These are phyloP conservation scores for Euphorbia peplus DNA, from an alignment of 345 rosid species.

Conservation along the genomic window DNA sequence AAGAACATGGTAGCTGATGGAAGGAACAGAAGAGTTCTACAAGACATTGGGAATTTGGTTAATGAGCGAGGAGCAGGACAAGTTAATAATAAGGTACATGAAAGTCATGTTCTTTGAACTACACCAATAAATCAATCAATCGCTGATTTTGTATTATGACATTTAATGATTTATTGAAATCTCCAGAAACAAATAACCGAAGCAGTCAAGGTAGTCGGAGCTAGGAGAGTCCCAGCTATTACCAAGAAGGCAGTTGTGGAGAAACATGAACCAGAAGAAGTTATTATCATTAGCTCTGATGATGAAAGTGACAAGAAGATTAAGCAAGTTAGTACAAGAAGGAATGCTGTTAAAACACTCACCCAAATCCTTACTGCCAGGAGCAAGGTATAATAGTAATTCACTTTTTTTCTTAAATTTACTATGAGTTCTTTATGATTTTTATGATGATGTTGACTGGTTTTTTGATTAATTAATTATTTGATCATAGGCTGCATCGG, in stretches of 20 bases:
- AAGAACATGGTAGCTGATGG: slow-evolving; percentile 45
- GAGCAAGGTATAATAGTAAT: slow-evolving; percentile 52
- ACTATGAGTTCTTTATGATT: background rate
- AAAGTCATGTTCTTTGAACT: background rate
- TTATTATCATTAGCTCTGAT: slow-evolving; percentile 53
- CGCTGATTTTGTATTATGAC: background rate
- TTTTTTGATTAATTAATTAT: too few species aligned
- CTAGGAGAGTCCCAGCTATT: slow-evolving; percentile 15
- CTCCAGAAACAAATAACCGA: slow-evolving; percentile 32
- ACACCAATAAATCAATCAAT: too few species aligned
- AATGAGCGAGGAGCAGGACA: slow-evolving; percentile 35
- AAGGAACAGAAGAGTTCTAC: slow-evolving; percentile 58
- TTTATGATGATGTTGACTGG: background rate
- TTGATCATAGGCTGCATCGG: slow-evolving; percentile 56
- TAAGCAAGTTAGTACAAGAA: slow-evolving; percentile 36
- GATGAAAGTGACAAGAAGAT: slow-evolving; percentile 42
- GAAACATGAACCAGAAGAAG: slow-evolving; percentile 35
- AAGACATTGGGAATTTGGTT: slow-evolving; percentile 75
- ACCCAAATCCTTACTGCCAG: slow-evolving; percentile 64
- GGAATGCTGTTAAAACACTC: slow-evolving; percentile 48
- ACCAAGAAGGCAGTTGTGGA: slow-evolving; percentile 28
- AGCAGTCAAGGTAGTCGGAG: slow-evolving; percentile 18
- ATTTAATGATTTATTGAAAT: background rate
- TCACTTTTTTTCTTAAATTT: background rate
- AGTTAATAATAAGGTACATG: slow-evolving; percentile 56